phyloP scores from a whole-genome alignment of 2,329 filamentous ascomycete species.

The Dactylellina haptotyla region DNA sequence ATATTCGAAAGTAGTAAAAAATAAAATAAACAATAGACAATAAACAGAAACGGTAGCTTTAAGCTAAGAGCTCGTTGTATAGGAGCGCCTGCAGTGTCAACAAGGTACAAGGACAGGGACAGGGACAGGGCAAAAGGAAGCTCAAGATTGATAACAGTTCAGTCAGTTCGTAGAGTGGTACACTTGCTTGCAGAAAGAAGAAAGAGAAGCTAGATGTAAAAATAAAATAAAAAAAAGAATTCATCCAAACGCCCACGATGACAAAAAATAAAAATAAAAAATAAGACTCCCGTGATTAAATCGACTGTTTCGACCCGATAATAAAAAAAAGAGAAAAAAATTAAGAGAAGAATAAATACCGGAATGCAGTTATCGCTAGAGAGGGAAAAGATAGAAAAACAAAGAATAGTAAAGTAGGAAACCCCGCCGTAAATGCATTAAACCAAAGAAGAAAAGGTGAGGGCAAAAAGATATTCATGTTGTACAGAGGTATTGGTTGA shows the following conservation, averaged over 20 bases:
- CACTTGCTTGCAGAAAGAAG: constrained; percentile 35
- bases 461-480: constrained; percentile 30
- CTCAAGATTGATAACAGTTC: background rate
- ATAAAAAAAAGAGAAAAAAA: constrained; percentile 31
- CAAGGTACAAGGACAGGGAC: no score
- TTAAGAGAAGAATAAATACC: constrained; percentile 44
- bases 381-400: constrained; percentile 30
- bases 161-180: constrained; percentile 6
- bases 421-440: constrained; percentile 54
- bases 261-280: constrained; percentile 18
- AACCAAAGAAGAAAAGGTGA: constrained; percentile 31
- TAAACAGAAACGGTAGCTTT: background rate
- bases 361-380: constrained; percentile 32
- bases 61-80: no score
- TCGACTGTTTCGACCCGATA: constrained; percentile 29
- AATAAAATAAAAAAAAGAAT: constrained; percentile 17
- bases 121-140: constrained; percentile 7
- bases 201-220: background rate
- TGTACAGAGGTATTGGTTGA: constrained; percentile 39
- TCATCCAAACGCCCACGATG: constrained; percentile 48
- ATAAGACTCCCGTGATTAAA: constrained; percentile 40
- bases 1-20: background rate
- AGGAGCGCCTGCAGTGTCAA: no score
- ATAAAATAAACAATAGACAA: background rate
- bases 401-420: constrained; percentile 43